Percentiles rank a stretch among this genome's conserved stretches.
Evolutionary conservation across 176 grass and related monocot species (phyloP).

Genomic region (Secale cereale): DNA sequence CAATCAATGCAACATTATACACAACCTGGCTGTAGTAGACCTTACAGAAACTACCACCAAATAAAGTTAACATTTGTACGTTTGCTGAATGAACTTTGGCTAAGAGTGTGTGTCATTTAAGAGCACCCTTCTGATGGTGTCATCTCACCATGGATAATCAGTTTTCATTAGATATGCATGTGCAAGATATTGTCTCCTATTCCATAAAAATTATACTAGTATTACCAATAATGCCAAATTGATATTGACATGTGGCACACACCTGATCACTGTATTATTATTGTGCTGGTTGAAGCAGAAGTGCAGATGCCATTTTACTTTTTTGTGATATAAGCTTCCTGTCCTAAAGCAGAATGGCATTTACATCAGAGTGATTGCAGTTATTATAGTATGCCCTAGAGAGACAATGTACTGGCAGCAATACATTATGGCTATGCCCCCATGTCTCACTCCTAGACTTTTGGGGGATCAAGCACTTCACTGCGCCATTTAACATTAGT

Average conservation of each 20-base stretch:
- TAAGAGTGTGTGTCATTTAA: constrained; percentile 8
- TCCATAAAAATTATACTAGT: constrained; percentile 5
- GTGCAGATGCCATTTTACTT: background rate
- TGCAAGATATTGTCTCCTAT: constrained; percentile 11
- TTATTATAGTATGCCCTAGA: constrained; percentile 57
- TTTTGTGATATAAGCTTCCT: constrained; percentile 11
- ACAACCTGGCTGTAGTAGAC: background rate
- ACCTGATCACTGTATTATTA: constrained; percentile 32
- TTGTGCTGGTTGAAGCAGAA: constrained; percentile 25
- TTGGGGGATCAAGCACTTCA: constrained; percentile 45
- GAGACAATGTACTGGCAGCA: constrained; percentile 32
- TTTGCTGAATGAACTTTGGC: constrained; percentile 6
- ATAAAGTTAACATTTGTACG: constrained; percentile 11
- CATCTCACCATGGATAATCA: constrained; percentile 1
- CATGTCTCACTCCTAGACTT: constrained; percentile 42
- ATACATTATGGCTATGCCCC: constrained; percentile 33
- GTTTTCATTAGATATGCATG: background rate
- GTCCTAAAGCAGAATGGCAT: constrained; percentile 34
- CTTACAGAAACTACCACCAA: background rate
- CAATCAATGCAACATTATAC: constrained; percentile 24
- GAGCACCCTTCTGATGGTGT: background rate
- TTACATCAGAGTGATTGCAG: constrained; percentile 28
- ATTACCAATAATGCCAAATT: constrained; percentile 21
- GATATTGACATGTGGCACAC: constrained; percentile 32
- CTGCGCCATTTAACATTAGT: constrained; percentile 46